Base-by-base conservation (phyloP, 352 stramenopile genomes). In the Blastocystis sp. region DNA sequence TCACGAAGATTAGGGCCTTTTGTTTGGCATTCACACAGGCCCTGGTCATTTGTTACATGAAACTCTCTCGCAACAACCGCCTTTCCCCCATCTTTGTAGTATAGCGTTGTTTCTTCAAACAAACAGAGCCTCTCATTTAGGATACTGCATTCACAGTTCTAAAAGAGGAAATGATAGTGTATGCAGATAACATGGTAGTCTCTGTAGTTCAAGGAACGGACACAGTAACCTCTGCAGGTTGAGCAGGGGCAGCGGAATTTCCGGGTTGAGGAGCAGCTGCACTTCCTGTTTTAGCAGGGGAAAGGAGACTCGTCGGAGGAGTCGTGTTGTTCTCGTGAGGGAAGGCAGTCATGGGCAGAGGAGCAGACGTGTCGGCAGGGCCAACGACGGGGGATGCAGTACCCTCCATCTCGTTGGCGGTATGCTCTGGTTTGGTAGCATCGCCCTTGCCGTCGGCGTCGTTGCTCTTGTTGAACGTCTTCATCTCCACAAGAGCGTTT, bases 1-100 rank as follows among this genome's bases (percentile, higher is more conserved):
- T 84, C 14, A 69, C 74, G 10, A 84, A 84, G 45, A 53, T 17
- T 17, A 38, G 74, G 48, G 60, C 74, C 53, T 67, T 84, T 4
- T 84, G 69, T 56, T 3, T 84, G 9, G 45, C 74, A 34, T 45
- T 28, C 11, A 69, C 69, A 59, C 74, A 84, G 60, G 74, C 74
- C 4, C 34, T 61, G 11, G 45, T 84, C 23, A 70, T 84, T 21
- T 84, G 74, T 64, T 84, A 84, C 45, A 56, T 34, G 43, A 67
- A 64, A 40, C 41, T 84, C 1, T 84, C 74, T 0, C 59, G 74
- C 43, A 84, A 84, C 56, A 84, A 84, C 56, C 74, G 74, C 41
- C n/a, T 69, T 28, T 67, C 52, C 3, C 52, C 74, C 3, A 60
- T 84, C 41, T 59, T 84, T 53, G 56, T 84, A 59, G 74, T 84